phyloP scores from a whole-genome alignment of 768 basidiomycete genomes.

The Calocybe gangraenosa region DNA sequence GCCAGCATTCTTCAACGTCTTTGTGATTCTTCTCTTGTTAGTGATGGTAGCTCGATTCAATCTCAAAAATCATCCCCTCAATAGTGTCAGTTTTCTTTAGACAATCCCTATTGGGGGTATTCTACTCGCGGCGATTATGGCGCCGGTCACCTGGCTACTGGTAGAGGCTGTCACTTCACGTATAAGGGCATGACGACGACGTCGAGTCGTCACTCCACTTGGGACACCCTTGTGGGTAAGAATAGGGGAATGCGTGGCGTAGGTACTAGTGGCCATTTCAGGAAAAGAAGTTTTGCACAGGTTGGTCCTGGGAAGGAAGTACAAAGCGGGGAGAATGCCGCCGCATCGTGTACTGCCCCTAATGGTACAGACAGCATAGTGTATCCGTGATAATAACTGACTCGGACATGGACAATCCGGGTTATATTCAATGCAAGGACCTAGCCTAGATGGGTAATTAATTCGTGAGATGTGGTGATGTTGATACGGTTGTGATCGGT shows the following conservation, averaged over 20 bases:
- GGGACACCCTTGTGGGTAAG: slow-evolving; percentile 4
- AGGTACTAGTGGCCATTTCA: slow-evolving; percentile 5
- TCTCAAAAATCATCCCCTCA: slow-evolving; percentile 14
- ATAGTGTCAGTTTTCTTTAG: slow-evolving; percentile 18
- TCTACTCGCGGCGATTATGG: slow-evolving; percentile 19
- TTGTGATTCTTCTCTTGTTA: slow-evolving; percentile 36
- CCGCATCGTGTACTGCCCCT: neutral
- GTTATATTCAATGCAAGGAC: neutral
- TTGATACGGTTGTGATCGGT: slow-evolving; percentile 1
- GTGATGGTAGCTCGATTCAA: slow-evolving; percentile 11
- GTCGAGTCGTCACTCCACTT: neutral
- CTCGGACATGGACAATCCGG: neutral
- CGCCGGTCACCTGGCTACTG: slow-evolving; percentile 14
- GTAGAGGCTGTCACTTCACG: slow-evolving; percentile 10
- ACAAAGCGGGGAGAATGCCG: neutral
- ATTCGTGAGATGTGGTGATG: slow-evolving; percentile 2
- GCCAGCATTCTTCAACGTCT: slow-evolving; percentile 48
- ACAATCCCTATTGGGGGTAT: slow-evolving; percentile 18
- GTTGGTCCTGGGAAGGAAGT: neutral
- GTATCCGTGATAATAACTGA: neutral
- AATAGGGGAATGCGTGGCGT: slow-evolving; percentile 9
- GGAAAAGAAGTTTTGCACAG: neutral
- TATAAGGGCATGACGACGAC: slow-evolving; percentile 8
- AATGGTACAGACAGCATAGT: neutral
- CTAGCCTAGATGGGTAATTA: slow-evolving; percentile 6